Evolutionary conservation across 306 rosid species (phyloP).

Genomic region (Leucaena leucocephala): DNA sequence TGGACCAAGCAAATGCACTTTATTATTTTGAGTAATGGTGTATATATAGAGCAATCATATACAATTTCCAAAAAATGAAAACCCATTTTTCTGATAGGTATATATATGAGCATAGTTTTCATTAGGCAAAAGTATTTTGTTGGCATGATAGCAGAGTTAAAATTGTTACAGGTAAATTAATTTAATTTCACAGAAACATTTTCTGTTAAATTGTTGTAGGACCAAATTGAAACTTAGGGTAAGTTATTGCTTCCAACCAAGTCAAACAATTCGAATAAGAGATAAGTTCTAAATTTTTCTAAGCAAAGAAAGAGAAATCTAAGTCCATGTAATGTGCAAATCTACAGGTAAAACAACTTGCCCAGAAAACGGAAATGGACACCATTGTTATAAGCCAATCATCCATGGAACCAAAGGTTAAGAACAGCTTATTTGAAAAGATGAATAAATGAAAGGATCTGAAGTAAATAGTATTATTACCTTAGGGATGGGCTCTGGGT

Average conservation of each 20-base stretch:
- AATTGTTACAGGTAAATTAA: too few relatives aligned
- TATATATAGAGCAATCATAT: neutral
- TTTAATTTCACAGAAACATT: too few relatives aligned
- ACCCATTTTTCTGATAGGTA: neutral
- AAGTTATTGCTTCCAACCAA: neutral
- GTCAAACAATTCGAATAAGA: neutral
- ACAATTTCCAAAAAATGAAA: neutral
- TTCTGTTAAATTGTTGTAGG: too few relatives aligned
- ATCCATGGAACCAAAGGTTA: conserved; percentile 8
- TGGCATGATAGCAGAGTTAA: too few relatives aligned
- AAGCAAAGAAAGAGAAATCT: neutral
- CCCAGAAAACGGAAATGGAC: neutral
- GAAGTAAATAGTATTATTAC: conserved; percentile 35
- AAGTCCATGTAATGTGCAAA: neutral
- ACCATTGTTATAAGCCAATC: neutral
- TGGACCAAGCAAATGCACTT: neutral
- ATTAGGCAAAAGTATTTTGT: neutral
- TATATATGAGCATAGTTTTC: neutral
- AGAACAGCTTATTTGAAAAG: neutral
- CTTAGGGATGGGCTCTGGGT: conserved; percentile 93
- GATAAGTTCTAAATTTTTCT: neutral
- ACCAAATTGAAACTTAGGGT: too few relatives aligned
- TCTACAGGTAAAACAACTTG: neutral
- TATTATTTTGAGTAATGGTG: neutral
- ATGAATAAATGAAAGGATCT: conserved; percentile 19